phyloP scores from a whole-genome alignment of 2,329 filamentous ascomycete species.

The Neopestalotiopsis sp. region DNA sequence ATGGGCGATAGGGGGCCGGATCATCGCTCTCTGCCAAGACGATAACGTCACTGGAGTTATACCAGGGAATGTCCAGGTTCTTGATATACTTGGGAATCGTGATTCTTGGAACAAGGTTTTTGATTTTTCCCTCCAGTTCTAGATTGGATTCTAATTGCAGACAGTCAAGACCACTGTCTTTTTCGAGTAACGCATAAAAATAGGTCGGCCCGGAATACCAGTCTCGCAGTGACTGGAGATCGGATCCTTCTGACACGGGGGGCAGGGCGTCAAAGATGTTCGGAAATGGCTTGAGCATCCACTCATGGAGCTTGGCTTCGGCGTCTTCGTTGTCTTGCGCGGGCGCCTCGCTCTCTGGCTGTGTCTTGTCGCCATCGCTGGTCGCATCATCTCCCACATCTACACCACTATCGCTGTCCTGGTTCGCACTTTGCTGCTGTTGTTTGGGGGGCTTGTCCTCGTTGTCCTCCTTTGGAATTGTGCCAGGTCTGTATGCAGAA shows the following conservation, averaged over 20 bases:
- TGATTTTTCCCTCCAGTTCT: background rate
- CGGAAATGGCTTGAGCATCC: background rate
- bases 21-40: conserved; percentile 10
- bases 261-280: background rate
- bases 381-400: background rate
- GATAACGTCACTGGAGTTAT: conserved; percentile 3
- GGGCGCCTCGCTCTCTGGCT: no score
- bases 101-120: background rate
- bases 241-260: background rate
- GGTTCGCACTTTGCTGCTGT: background rate
- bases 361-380: background rate
- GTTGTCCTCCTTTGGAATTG: background rate
- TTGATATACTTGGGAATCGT: conserved; percentile 18
- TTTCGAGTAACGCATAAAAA: background rate
- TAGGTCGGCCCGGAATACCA: conserved; percentile 4
- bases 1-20: conserved; percentile 10
- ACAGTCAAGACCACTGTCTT: background rate
- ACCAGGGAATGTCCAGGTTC: conserved; percentile 18
- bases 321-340: background rate
- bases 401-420: background rate
- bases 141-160: background rate
- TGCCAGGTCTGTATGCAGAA: background rate
- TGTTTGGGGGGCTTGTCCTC: background rate
- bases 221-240: background rate
- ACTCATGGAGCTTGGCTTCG: background rate